Percentiles rank a stretch among this genome's conserved stretches.
These are phyloP conservation scores for Aspergillus sclerotioniger DNA, from an alignment of 495 filamentous ascomycete species.

Conservation along the genomic window DNA sequence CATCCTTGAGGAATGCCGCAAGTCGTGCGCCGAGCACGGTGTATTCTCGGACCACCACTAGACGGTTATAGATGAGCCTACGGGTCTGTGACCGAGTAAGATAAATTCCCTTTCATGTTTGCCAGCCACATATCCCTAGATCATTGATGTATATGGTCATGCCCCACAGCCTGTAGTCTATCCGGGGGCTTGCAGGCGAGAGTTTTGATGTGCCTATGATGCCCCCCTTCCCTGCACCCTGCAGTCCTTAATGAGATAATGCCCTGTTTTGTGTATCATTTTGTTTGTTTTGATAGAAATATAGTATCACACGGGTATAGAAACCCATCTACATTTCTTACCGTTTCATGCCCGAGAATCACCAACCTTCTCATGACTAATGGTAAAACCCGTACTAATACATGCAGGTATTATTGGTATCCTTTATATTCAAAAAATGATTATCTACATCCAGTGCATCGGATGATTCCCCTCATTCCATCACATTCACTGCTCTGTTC, in stretches of 20 bases:
- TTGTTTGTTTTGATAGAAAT: background rate
- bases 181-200: background rate
- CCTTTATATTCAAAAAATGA: no score
- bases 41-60: conserved; percentile 38
- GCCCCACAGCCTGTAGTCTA: background rate
- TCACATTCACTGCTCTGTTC: no score
- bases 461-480: background rate
- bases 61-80: background rate
- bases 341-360: no score
- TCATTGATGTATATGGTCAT: background rate
- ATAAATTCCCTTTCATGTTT: background rate
- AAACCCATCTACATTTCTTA: no score
- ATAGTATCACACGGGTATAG: no score
- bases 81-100: background rate
- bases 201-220: background rate
- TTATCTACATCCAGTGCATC: background rate
- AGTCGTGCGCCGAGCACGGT: conserved; percentile 47
- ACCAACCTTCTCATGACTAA: no score
- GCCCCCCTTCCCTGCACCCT: background rate
- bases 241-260: background rate
- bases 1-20: conserved; percentile 85
- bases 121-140: background rate
- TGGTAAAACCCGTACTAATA: no score
- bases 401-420: no score
- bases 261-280: background rate